Percentiles rank a stretch among this genome's conserved stretches.
Evolutionary conservation across 108 stramenopile species (phyloP).

Genomic region (Discostella stelligeroides): DNA sequence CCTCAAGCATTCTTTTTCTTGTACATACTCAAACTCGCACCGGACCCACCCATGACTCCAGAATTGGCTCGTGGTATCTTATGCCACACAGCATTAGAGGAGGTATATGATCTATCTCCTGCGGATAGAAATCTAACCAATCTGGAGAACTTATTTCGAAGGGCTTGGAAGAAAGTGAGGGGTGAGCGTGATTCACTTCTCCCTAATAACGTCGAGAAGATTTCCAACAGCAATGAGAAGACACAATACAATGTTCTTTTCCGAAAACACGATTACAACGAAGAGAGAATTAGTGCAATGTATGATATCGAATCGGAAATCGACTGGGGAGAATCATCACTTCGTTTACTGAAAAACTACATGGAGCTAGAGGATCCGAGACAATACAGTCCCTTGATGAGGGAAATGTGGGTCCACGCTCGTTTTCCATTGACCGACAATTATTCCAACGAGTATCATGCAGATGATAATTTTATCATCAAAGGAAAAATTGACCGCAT

Average conservation of each 20-base stretch:
- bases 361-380: slow-evolving; percentile 73
- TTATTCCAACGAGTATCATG: slow-evolving; percentile 1
- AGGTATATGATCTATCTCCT: slow-evolving; percentile 81
- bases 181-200: slow-evolving; percentile 13
- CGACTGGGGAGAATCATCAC: slow-evolving; percentile 77
- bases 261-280: slow-evolving; percentile 25
- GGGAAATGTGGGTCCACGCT: slow-evolving; percentile 80
- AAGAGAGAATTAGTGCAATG: slow-evolving; percentile 11
- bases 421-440: slow-evolving; percentile 33
- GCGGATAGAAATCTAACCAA: slow-evolving; percentile 66
- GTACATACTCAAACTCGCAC: slow-evolving; percentile 69
- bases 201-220: slow-evolving; percentile 1
- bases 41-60: slow-evolving; percentile 60
- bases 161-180: slow-evolving; percentile 53
- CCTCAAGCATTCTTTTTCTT: slow-evolving; percentile 88
- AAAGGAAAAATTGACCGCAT: slow-evolving; percentile 89
- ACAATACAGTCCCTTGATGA: slow-evolving; percentile 65
- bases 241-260: slow-evolving; percentile 65
- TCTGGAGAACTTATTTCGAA: slow-evolving; percentile 82
- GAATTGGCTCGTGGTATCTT: slow-evolving; percentile 74
- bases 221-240: slow-evolving; percentile 30
- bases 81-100: slow-evolving; percentile 82
- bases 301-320: slow-evolving; percentile 65
- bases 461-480: slow-evolving; percentile 45
- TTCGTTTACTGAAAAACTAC: slow-evolving; percentile 79